Percentiles rank a stretch among this genome's conserved stretches.
phyloP scores from a whole-genome alignment of 176 grass and related monocot species.

The Ensete glaucum region DNA sequence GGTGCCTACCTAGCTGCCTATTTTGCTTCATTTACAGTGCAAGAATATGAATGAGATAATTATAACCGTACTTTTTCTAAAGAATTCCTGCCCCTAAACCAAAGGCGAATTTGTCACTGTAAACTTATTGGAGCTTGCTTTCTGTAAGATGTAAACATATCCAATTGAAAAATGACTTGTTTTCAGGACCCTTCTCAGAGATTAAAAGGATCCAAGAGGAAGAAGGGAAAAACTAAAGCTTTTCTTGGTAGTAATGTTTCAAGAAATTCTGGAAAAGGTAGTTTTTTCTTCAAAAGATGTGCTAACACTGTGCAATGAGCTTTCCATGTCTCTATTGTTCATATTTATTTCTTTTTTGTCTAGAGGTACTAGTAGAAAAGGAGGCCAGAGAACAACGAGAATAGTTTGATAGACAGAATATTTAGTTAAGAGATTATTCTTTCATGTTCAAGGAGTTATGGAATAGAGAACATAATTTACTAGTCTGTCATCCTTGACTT shows the following conservation, averaged over 20 bases:
- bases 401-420: not conserved
- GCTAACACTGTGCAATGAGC: not conserved
- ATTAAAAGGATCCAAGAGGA: conserved; percentile 26
- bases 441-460: no score
- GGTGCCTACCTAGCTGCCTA: no score
- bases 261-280: conserved; percentile 30
- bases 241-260: conserved; percentile 26
- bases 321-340: not conserved
- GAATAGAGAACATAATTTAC: no score
- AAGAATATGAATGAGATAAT: no score
- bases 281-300: not conserved
- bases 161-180: not conserved
- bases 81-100: not conserved
- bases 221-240: conserved; percentile 20
- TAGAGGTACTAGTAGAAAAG: not conserved
- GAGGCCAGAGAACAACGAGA: not conserved
- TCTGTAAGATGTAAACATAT: not conserved
- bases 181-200: conserved; percentile 27
- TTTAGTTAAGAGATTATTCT: no score
- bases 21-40: no score
- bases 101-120: no score
- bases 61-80: not conserved
- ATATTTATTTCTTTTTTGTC: not conserved
- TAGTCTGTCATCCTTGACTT: no score
- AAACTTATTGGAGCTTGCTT: no score